Percentiles rank a stretch among this genome's conserved stretches.
Conservation (phyloP, 345 rosid species). For the Bruguiera gymnorhiza region DNA sequence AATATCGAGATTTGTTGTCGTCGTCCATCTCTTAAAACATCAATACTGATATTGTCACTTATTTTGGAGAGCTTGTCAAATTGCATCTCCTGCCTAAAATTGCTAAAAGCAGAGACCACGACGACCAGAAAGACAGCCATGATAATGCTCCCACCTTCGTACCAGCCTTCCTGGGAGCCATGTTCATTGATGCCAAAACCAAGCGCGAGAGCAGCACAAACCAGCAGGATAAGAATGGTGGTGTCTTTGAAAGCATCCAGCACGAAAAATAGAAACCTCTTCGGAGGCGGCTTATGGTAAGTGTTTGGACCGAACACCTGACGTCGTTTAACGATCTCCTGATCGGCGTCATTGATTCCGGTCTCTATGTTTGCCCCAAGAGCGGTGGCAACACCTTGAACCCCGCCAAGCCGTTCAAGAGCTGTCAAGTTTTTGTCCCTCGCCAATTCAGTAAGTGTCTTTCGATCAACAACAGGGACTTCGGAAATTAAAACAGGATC, state of each 20-base stretch:
- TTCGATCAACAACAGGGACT: slow-evolving; percentile 29
- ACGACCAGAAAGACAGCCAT: slow-evolving; percentile 30
- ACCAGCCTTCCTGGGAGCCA: slow-evolving; percentile 27
- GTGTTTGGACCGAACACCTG: slow-evolving; percentile 54
- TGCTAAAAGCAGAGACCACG: slow-evolving; percentile 30
- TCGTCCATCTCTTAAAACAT: slow-evolving; percentile 21
- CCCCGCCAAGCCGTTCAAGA: slow-evolving; percentile 45
- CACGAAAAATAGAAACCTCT: slow-evolving; percentile 51
- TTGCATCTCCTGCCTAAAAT: slow-evolving; percentile 28
- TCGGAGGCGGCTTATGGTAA: slow-evolving; percentile 57
- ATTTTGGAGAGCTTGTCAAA: slow-evolving; percentile 23
- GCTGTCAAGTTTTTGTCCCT: slow-evolving; percentile 38
- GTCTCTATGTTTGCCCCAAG: slow-evolving; percentile 42
- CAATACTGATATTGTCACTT: slow-evolving; percentile 18
- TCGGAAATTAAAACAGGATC: slow-evolving; percentile 23
- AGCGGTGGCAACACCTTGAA: slow-evolving; percentile 48
- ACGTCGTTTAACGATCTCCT: slow-evolving; percentile 34
- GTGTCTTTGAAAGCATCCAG: slow-evolving; percentile 57
- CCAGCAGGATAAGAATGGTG: slow-evolving; percentile 42
- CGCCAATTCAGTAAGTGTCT: slow-evolving; percentile 33
- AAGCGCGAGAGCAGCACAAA: slow-evolving; percentile 26
- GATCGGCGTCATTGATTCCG: slow-evolving; percentile 44
- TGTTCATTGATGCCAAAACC: slow-evolving; percentile 28
- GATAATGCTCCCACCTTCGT: slow-evolving; percentile 32
- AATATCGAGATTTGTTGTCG: slow-evolving; percentile 25